Base-by-base conservation (phyloP, 2,329 filamentous ascomycete species). In the Phoma sp. region DNA sequence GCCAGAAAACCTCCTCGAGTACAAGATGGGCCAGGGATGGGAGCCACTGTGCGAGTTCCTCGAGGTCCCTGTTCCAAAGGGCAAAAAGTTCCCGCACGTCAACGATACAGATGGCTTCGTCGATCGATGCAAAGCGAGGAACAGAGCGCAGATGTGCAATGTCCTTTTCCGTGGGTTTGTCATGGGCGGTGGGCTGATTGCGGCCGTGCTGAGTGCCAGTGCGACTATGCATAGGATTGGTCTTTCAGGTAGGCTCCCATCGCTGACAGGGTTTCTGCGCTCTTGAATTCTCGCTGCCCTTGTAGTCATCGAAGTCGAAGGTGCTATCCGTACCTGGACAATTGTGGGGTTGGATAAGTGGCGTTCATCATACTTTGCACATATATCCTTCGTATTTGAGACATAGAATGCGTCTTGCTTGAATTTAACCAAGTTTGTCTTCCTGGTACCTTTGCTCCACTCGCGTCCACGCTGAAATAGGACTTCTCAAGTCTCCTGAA, bases 141-240 rank as follows among this genome's bases (percentile, higher is more conserved):
- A 84, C 72, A 76, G 80, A 57, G 80, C 79, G 65, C 82, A 84
- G 68, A 83, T 84, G 80, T 76, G 81, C 73, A 84, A 84, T 62
- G 79, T 79, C 65, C 80, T 39, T 4, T 53, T 53, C 18, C 25
- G 50, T 5, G 47, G 37, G 25, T 32, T 53, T 21, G 38, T 47
- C 5, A 47, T 53, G 50, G 42, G 42, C 15, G 50, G 50, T 12
- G 50, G 43, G 4, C 14, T 53, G 30, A 28, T 53, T 33, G 50
- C 47, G 14, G 33, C 47, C 9, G 39, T 51, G 32, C 26, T 51
- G 25, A 50, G 47, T 30, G 39, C 47, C 15, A 50, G 47, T 29
- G 47, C 43, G 42, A 53, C 50, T 42, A 20, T 47, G 15, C 32
- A 43, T 14, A 33, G 15, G 33, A 26, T 48, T 9, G 50, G 50